Percentiles rank a stretch among this genome's conserved stretches.
Conservation (phyloP, 2,329 filamentous ascomycete genomes). For the Sarocladium oryzae region DNA sequence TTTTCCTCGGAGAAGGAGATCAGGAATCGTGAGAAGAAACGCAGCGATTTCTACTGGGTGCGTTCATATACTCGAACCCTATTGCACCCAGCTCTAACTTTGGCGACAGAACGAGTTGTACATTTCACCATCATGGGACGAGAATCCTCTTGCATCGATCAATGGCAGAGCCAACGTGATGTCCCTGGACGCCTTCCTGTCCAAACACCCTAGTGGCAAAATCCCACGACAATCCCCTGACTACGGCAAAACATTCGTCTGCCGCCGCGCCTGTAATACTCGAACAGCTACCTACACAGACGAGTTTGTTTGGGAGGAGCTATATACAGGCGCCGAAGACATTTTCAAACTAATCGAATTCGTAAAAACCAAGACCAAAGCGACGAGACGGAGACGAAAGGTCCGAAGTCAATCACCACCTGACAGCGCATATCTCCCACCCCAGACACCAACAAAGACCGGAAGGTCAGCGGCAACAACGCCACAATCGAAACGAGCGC, state of each 20-base stretch:
- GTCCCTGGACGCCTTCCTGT: constrained; percentile 62
- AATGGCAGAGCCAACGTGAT: constrained; percentile 81
- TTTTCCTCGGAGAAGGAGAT: constrained; percentile 91
- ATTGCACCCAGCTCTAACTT: not conserved
- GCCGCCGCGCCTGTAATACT: constrained; percentile 82
- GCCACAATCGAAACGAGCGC: constrained; percentile 24
- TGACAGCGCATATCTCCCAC: constrained; percentile 26
- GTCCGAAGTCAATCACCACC: constrained; percentile 25
- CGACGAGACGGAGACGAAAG: constrained; percentile 37
- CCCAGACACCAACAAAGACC: constrained; percentile 32
- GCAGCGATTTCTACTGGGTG: constrained; percentile 69
- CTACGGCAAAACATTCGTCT: constrained; percentile 82
- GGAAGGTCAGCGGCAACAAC: constrained; percentile 20
- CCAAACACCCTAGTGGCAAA: constrained; percentile 66
- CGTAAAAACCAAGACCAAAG: constrained; percentile 67
- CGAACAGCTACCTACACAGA: constrained; percentile 86
- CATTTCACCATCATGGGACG: constrained; percentile 78
- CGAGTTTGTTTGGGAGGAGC: constrained; percentile 85
- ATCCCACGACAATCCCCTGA: constrained; percentile 67
- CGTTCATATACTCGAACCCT: constrained; percentile 13
- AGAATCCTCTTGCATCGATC: constrained; percentile 81
- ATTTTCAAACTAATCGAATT: constrained; percentile 60
- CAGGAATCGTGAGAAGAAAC: constrained; percentile 73
- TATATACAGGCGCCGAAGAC: constrained; percentile 62
- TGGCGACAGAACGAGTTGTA: constrained; percentile 74